Evolutionary conservation across 2,329 filamentous ascomycete species (phyloP).

Genomic region (Pleomassaria siparia): DNA sequence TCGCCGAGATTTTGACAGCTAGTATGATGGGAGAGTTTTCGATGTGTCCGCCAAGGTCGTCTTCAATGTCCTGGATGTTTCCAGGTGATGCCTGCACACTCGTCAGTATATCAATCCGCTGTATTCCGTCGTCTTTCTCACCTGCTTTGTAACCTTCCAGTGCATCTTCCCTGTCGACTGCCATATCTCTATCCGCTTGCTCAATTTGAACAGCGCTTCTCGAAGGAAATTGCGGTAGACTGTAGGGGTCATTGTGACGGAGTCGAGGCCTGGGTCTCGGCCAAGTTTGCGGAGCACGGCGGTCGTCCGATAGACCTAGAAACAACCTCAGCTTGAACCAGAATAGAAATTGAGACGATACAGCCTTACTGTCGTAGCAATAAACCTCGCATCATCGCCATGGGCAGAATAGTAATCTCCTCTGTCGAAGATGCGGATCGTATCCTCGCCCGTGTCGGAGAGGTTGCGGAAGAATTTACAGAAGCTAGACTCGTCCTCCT

Average conservation of each 20-base stretch:
- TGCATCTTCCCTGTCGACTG: conserved; percentile 72
- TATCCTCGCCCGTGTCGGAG: conserved; percentile 68
- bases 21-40: conserved; percentile 93
- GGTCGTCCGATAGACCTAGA: conserved; percentile 91
- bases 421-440: conserved; percentile 88
- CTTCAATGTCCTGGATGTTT: conserved; percentile 95
- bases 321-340: conserved; percentile 2
- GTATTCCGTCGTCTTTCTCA: conserved; percentile 51
- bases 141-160: conserved; percentile 87
- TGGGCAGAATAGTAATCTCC: conserved; percentile 97
- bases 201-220: conserved; percentile 87
- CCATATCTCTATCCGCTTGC: conserved; percentile 91
- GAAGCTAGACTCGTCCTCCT: conserved; percentile 96
- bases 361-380: conserved; percentile 69
- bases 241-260: conserved; percentile 92
- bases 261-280: conserved; percentile 79
- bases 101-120: background rate
- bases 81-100: conserved; percentile 77
- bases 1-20: conserved; percentile 90
- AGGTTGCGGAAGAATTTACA: conserved; percentile 95
- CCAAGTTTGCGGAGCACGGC: conserved; percentile 91
- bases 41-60: conserved; percentile 83
- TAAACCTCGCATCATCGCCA: conserved; percentile 79
- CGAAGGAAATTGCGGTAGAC: conserved; percentile 95
- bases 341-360: background rate